A percentile compares a stretch with the other conserved stretches of the same genome.
Conservation (phyloP, 495 filamentous ascomycete genomes). For the Penicillium cataractarum region DNA sequence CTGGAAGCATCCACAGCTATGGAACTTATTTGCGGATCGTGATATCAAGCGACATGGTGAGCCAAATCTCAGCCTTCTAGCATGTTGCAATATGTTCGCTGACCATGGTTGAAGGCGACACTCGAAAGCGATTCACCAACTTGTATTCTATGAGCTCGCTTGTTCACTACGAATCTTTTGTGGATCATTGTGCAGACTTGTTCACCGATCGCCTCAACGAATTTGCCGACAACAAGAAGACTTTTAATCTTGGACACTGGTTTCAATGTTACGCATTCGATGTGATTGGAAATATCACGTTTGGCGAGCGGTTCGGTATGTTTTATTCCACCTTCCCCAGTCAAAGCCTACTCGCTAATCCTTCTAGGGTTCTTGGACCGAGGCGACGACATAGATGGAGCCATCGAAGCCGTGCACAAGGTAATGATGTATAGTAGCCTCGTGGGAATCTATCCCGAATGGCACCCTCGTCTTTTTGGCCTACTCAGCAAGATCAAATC, state of each 20-base stretch:
- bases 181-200: conserved; percentile 54
- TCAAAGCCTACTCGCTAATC: neutral
- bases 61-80: neutral
- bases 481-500: conserved; percentile 42
- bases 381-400: conserved; percentile 66
- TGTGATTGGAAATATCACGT: conserved; percentile 69
- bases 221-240: conserved; percentile 34
- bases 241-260: conserved; percentile 55
- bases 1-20: conserved; percentile 42
- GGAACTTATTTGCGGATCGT: conserved; percentile 46
- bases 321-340: neutral
- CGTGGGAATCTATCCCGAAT: conserved; percentile 50
- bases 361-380: conserved; percentile 58
- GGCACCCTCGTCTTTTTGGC: conserved; percentile 48
- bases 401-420: conserved; percentile 56
- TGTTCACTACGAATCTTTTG: conserved; percentile 57
- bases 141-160: conserved; percentile 58
- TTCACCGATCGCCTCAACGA: conserved; percentile 50
- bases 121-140: conserved; percentile 44
- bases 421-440: conserved; percentile 60
- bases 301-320: conserved; percentile 59
- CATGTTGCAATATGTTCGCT: neutral
- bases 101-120: conserved; percentile 29
- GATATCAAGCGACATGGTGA: conserved; percentile 47
- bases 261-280: conserved; percentile 64